Base-by-base conservation (phyloP, 805 yeast species). In the Komagataella pastoris region DNA sequence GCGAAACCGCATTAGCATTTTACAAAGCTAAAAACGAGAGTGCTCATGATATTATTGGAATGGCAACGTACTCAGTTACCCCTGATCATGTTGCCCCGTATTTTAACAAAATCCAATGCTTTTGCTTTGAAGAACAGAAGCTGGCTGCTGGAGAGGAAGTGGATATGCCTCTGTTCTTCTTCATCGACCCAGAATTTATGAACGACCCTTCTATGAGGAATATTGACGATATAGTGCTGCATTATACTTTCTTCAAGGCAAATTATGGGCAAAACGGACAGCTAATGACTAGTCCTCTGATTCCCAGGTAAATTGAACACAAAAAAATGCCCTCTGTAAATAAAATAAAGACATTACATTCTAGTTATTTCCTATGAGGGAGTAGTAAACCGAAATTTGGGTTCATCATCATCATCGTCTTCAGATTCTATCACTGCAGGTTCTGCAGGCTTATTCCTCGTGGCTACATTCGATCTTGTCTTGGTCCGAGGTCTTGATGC, bases 131-230 rank as follows among this genome's bases (percentile, higher is more conserved):
- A 70, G 99, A 93, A 65, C 99, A 93, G 67, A 79, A 87, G 66
- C 72, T 93, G 56, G 76, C 81, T 52, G 96, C 97, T 2, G 97
- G 97, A 7, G 99, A 93, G 68, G 97, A 93, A 64, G 95, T 93
- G 17, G 99, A 93, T 64, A 93, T 93, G 99, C 99, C 99, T 0
- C 88, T 93, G 7, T 93, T 93, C 70, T 93, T 90, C 76, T 90
- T 90, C 66, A 87, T 90, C 47, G 98, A 90, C 64, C 98, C 98
- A 0, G 98, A 90, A 58, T 91, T 85, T 66, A 93, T 93, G 47
- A 80, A 82, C 54, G 98, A 90, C 63, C 97, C 99, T 4, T 75
- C 80, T 40, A 88, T 93, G 95, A 80, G 90, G 65, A 85, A 88
- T 60, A 82, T 90, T 46, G 90, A 88, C 58, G 96, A 90, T 65